A percentile compares a stretch with the other conserved stretches of the same genome.
Evolutionary conservation across 495 filamentous ascomycete genomes (phyloP).

Genomic region (Neurospora sp.): DNA sequence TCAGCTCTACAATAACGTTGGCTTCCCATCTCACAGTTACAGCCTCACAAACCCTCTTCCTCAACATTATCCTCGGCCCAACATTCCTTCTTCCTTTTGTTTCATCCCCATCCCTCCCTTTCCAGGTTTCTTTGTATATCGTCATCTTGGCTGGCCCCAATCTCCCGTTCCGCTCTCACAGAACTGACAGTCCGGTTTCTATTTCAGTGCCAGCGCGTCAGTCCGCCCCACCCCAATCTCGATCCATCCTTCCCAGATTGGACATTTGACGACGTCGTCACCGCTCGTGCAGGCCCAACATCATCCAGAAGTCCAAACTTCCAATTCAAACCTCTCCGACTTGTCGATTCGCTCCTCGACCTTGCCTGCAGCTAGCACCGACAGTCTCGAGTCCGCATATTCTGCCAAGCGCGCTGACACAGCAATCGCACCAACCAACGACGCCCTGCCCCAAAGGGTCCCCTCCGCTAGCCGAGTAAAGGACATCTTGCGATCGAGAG

Average conservation of each 20-base stretch:
- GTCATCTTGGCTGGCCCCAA: background rate
- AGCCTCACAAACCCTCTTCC: background rate
- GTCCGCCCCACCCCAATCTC: conserved; percentile 45
- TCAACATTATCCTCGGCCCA: background rate
- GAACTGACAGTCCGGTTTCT: background rate
- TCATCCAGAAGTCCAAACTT: conserved; percentile 29
- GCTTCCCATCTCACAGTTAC: background rate
- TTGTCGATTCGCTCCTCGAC: conserved; percentile 8
- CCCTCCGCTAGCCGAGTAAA: conserved; percentile 36
- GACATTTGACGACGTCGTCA: conserved; percentile 73
- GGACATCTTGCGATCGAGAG: conserved; percentile 34
- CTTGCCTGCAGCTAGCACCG: conserved; percentile 11
- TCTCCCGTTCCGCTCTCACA: background rate
- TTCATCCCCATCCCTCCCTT: background rate
- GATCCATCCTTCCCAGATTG: conserved; percentile 65
- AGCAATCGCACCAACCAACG: conserved; percentile 4
- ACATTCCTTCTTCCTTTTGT: conserved; percentile 2
- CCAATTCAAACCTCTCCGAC: conserved; percentile 17
- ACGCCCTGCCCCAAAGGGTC: conserved; percentile 28
- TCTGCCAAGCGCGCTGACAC: conserved; percentile 12
- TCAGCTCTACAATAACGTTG: background rate
- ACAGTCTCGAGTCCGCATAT: conserved; percentile 16
- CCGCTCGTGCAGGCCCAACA: conserved; percentile 55
- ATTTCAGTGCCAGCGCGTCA: conserved; percentile 11
- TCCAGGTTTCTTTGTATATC: background rate